Conservation (phyloP, 495 filamentous ascomycete species). For the Sordaria brevicollis region DNA sequence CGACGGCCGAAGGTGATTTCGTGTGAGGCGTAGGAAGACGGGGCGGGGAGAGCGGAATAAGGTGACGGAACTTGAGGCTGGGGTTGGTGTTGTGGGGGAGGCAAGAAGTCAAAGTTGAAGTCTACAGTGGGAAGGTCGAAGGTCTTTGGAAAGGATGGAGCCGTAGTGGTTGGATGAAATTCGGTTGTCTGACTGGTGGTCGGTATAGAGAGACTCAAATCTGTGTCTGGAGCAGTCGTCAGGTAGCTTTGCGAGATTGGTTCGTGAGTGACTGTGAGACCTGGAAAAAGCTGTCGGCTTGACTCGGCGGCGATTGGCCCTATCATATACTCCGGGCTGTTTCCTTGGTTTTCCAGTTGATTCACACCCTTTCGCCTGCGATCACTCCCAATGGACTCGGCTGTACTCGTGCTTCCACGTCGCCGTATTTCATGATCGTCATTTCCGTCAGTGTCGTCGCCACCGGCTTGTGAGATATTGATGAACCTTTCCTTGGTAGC, state of each 20-base stretch:
- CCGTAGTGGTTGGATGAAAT: neutral
- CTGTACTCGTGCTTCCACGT: neutral
- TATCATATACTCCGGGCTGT: neutral
- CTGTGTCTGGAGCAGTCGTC: neutral
- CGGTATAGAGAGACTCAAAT: neutral
- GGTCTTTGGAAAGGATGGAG: slow-evolving; percentile 17
- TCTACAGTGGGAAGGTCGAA: slow-evolving; percentile 23
- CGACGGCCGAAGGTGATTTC: slow-evolving; percentile 63
- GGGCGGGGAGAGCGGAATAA: slow-evolving; percentile 23
- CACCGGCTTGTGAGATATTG: slow-evolving; percentile 24
- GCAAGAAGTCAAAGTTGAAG: slow-evolving; percentile 2
- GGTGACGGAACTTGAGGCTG: neutral
- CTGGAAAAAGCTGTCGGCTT: slow-evolving; percentile 7
- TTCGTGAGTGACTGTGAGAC: slow-evolving; percentile 21
- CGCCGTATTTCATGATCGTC: neutral
- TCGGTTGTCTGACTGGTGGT: neutral
- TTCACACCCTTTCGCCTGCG: neutral
- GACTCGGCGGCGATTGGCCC: neutral
- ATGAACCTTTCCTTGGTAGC: slow-evolving; percentile 35
- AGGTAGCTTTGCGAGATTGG: slow-evolving; percentile 2
- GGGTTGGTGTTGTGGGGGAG: neutral
- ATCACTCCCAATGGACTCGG: neutral
- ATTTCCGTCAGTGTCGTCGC: neutral
- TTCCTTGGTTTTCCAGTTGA: neutral
- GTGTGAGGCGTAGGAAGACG: slow-evolving; percentile 41